Evolutionary conservation across 352 stramenopile genomes (phyloP).

Genomic region (Globisporangium nunn): DNA sequence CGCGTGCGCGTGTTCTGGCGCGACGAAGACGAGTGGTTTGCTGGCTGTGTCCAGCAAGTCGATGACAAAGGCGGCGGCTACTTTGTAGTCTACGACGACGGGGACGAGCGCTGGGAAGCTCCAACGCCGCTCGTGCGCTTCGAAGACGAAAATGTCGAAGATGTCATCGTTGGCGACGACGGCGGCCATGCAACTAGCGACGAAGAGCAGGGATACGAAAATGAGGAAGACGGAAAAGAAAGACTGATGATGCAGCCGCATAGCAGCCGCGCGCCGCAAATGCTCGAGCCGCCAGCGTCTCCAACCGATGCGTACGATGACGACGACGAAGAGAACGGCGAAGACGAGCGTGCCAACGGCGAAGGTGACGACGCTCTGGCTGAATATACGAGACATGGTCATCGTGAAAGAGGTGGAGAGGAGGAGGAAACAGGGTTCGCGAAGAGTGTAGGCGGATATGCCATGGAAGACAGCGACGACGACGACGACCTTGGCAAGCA

Average conservation of each 20-base stretch:
- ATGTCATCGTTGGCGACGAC: background rate
- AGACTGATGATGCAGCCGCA: background rate
- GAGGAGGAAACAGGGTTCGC: background rate
- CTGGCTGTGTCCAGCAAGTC: constrained; percentile 30
- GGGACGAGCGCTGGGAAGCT: constrained; percentile 71
- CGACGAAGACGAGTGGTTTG: constrained; percentile 73
- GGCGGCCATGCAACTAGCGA: background rate
- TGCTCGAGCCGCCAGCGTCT: constrained; percentile 43
- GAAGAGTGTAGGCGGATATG: background rate
- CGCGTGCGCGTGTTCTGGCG: constrained; percentile 68
- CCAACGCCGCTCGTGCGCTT: constrained; percentile 29
- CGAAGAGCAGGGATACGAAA: background rate
- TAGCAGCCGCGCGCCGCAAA: constrained; percentile 8
- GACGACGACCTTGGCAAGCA: background rate
- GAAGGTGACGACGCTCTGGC: constrained; percentile 1
- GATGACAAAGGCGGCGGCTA: constrained; percentile 34
- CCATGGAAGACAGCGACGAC: background rate
- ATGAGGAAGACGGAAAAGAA: background rate
- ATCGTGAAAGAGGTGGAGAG: background rate
- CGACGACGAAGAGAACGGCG: constrained; percentile 2
- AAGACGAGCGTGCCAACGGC: constrained; percentile 2
- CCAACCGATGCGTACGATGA: constrained; percentile 24
- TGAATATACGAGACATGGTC: background rate
- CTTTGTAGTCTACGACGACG: constrained; percentile 77
- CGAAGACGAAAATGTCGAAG: constrained; percentile 8